Percentiles rank a stretch among this genome's conserved stretches.
phyloP scores from a whole-genome alignment of 345 rosid species.

The Garcia nutans region DNA sequence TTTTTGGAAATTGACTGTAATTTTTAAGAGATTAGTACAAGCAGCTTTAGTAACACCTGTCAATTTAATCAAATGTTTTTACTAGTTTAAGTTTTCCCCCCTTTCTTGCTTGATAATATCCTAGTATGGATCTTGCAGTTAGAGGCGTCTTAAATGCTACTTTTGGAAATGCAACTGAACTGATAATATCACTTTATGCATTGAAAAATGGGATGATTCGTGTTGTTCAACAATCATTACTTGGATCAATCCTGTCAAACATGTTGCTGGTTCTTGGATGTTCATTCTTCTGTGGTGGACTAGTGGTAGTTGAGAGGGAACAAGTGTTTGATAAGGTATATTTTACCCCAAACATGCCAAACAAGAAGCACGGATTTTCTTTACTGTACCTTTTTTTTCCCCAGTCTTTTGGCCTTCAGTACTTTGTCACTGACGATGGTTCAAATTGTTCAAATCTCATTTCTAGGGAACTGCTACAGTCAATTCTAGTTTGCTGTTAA shows the following conservation, averaged over 20 bases:
- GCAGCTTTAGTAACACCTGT: neutral
- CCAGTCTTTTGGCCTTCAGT: neutral
- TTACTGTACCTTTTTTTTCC: neutral
- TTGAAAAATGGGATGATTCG: constrained; percentile 42
- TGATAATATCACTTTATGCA: constrained; percentile 53
- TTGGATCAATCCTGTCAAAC: constrained; percentile 53
- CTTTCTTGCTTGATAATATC: neutral
- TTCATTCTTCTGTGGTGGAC: constrained; percentile 50
- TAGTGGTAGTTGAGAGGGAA: constrained; percentile 39
- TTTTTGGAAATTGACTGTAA: no score
- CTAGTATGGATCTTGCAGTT: constrained; percentile 33
- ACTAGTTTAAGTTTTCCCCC: neutral
- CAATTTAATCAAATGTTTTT: neutral
- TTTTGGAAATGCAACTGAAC: constrained; percentile 53
- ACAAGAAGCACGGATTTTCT: neutral
- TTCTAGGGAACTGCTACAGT: constrained; percentile 45
- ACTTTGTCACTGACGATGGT: neutral
- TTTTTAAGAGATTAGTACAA: neutral
- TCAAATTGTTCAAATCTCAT: constrained; percentile 4
- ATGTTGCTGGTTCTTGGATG: constrained; percentile 61
- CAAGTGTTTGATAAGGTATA: constrained; percentile 46
- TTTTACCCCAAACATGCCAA: no score
- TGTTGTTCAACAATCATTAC: constrained; percentile 53
- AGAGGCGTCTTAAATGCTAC: constrained; percentile 54
- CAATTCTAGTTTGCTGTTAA: constrained; percentile 44